Evolutionary conservation across 2,329 filamentous ascomycete genomes (phyloP), one percentile per base, ranked within the genome.

Genomic region (Trichoderma sp.): DNA sequence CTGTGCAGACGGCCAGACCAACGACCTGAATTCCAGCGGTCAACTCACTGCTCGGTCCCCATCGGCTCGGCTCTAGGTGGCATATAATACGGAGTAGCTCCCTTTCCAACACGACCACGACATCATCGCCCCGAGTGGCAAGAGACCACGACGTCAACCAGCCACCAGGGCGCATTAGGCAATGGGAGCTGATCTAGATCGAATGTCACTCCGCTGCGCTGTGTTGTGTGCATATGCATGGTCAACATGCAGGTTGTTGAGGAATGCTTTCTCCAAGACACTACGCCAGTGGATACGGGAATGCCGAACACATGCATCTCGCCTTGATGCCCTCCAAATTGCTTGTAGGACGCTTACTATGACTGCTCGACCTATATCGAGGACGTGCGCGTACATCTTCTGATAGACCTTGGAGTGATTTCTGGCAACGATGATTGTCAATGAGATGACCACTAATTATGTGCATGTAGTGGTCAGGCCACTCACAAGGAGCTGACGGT

Each of bases 21-120:
- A 9, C 19, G 1, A 9, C 48, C 48, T 34, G 30, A 34, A 24
- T n/a, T n/a, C 41, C 21, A 44, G 59, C 52, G 48, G 47, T 4
- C 48, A 52, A n/a, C 3, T 28, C 39, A 28, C 24, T 15, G 19
- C 59, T 54, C 50, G 56, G 47, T 3, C 45, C 7, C n/a, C 39
- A 26, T 60, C 57, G 44, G 57, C 45, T 60, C 57, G 57, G 57
- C n/a, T n/a, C n/a, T n/a, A n/a, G n/a, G n/a, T n/a, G n/a, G n/a
- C n/a, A n/a, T n/a, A n/a, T n/a, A n/a, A n/a, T n/a, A 19, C 26
- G 26, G 12, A 14, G 14, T 59, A n/a, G 21, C 44, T 60, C 28
- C 24, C 59, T 26, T 19, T 9, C 12, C 50, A 39, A 19, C 50
- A 26, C 34, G 52, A 55, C 55, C 47, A 62, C 43, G 56, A 59